Percentiles rank a stretch among this genome's conserved stretches.
These are phyloP conservation scores for Ophiosphaerella herpotricha DNA, from an alignment of 2,329 filamentous ascomycete genomes.

Conservation along the genomic window DNA sequence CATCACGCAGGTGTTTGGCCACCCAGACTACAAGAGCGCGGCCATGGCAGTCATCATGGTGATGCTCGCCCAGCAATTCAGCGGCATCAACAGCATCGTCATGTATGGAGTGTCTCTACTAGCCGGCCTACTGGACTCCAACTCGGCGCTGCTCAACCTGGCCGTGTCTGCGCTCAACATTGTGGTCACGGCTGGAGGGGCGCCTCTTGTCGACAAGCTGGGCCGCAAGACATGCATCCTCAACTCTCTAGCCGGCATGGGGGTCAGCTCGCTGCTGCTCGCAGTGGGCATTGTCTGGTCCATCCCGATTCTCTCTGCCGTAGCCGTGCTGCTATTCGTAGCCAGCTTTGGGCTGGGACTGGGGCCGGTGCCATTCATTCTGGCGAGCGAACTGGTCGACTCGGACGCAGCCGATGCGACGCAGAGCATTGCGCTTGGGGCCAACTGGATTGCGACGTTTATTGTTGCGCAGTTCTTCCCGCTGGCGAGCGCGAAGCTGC, in stretches of 20 bases:
- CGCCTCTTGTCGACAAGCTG: conserved; percentile 83
- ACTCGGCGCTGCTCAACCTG: conserved; percentile 83
- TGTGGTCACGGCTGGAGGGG: conserved; percentile 76
- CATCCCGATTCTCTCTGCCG: conserved; percentile 74
- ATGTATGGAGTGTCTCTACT: conserved; percentile 98
- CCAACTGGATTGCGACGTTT: conserved; percentile 91
- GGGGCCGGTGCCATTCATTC: conserved; percentile 91
- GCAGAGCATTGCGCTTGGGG: conserved; percentile 83
- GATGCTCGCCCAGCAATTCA: conserved; percentile 92
- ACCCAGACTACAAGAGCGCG: conserved; percentile 75
- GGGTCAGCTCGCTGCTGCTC: conserved; percentile 73
- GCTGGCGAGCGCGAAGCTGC: conserved; percentile 76
- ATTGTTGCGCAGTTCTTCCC: conserved; percentile 95
- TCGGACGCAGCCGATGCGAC: conserved; percentile 89
- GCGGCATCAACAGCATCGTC: conserved; percentile 91
- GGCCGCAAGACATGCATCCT: conserved; percentile 87
- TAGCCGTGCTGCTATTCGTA: conserved; percentile 84
- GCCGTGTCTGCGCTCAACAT: conserved; percentile 87
- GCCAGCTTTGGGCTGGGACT: conserved; percentile 88
- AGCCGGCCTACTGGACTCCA: conserved; percentile 77
- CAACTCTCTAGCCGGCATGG: conserved; percentile 83
- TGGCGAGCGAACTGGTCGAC: conserved; percentile 87
- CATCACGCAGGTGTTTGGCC: conserved; percentile 62
- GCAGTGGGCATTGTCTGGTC: conserved; percentile 78
- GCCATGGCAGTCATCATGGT: conserved; percentile 88